Percentiles rank a stretch among this genome's conserved stretches.
phyloP scores from a whole-genome alignment of 2,329 filamentous ascomycete genomes.

The Aspergillus sergii region DNA sequence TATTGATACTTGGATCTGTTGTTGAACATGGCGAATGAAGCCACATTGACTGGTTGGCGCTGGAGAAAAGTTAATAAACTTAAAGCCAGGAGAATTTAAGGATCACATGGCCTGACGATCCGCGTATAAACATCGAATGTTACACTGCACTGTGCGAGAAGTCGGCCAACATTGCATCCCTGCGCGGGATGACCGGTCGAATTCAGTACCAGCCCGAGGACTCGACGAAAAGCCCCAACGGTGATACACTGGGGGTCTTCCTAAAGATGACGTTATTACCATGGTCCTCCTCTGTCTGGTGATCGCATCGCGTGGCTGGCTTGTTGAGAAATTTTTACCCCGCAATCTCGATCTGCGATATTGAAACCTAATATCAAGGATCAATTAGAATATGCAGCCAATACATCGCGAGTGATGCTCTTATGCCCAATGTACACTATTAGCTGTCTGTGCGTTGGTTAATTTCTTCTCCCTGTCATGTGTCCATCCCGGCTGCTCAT shows the following conservation, averaged over 20 bases:
- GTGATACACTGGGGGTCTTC: background rate
- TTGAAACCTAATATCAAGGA: background rate
- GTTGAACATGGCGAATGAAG: background rate
- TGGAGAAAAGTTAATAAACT: background rate
- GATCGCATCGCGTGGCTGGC: slow-evolving; percentile 22
- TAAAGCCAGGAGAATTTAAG: background rate
- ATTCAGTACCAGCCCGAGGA: slow-evolving; percentile 6
- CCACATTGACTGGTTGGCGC: background rate
- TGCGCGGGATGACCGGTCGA: background rate
- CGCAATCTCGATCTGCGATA: slow-evolving; percentile 7
- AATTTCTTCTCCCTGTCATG: background rate
- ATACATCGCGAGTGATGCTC: slow-evolving; percentile 10
- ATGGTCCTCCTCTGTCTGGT: slow-evolving; percentile 18
- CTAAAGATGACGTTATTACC: background rate
- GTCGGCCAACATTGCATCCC: slow-evolving; percentile 1
- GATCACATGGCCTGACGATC: slow-evolving; percentile 5
- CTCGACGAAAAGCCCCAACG: slow-evolving; percentile 3
- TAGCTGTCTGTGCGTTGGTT: background rate
- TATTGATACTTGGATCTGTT: background rate
- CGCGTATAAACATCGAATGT: background rate
- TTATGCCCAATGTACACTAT: background rate
- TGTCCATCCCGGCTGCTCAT: background rate
- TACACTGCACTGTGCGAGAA: slow-evolving; percentile 5
- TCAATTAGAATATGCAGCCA: slow-evolving; percentile 9
- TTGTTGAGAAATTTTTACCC: slow-evolving; percentile 13